Conservation (phyloP, 2,329 filamentous ascomycete species). For the Emergomyces pasteurianus region DNA sequence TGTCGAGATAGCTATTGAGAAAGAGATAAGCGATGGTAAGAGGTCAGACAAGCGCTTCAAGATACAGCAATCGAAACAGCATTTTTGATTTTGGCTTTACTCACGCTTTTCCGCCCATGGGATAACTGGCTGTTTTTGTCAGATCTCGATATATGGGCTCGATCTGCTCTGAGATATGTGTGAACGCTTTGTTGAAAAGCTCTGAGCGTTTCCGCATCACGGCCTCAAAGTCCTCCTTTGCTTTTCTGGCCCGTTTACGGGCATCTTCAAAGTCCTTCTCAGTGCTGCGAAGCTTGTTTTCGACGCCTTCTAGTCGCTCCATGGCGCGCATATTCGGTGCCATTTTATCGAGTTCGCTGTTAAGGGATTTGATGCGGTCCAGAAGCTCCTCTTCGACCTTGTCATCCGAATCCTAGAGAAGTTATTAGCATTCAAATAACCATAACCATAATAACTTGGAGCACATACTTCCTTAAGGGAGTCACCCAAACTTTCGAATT, state of each 20-base stretch:
- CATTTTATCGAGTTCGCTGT: conserved; percentile 77
- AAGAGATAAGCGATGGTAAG: not conserved
- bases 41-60: not conserved
- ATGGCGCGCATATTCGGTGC: conserved; percentile 95
- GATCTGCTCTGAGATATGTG: conserved; percentile 91
- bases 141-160: conserved; percentile 89
- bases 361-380: conserved; percentile 63
- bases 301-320: conserved; percentile 77
- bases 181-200: conserved; percentile 89
- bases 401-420: conserved; percentile 50
- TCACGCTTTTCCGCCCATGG: conserved; percentile 67
- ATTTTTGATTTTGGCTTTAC: conserved; percentile 10
- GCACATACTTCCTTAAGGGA: conserved; percentile 61
- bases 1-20: conserved; percentile 59
- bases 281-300: conserved; percentile 67
- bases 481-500: conserved; percentile 71
- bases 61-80: not conserved
- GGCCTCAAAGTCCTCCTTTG: conserved; percentile 71
- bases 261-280: conserved; percentile 86
- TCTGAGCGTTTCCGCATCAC: conserved; percentile 75
- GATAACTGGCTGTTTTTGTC: conserved; percentile 80
- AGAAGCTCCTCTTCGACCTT: conserved; percentile 63
- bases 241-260: conserved; percentile 57
- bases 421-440: conserved; percentile 17
- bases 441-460: conserved; percentile 8